Base-by-base conservation (phyloP, 83 land plant species). In the Picea abies region DNA sequence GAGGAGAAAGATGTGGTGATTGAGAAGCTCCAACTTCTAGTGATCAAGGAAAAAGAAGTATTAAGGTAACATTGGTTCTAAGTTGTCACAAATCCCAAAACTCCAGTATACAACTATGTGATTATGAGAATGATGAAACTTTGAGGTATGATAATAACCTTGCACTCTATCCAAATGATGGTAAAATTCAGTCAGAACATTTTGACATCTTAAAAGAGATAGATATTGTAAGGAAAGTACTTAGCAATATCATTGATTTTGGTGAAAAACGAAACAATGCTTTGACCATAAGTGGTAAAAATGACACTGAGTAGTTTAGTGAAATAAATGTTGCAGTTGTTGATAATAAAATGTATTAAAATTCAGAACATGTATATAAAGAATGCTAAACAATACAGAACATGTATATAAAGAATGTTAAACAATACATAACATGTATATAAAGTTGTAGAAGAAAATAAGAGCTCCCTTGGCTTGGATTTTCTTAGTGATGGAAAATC, bases 1-100 rank as follows among this genome's bases (percentile, higher is more conserved):
- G 91, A 85, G 7, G 91, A 87, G 29, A 81, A 89, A 77, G 91
- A 91, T 4, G 86, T 79, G 61, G 86, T 86, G 20, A 80, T 86
- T 12, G 77, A 39, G 26, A 89, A 85, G 83, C 85, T 85, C 79
- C 84, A 85, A 44, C 82, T 58, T 14, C 80, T 89, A 19, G 85
- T 87, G 58, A 69, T 37, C 20, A 83, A 80, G 90, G 93, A 87
- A 35, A 81, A 25, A 44, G 6, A 44, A 44, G 8, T 44, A 6
- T 44, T 44, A 44, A 44, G 47, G 8, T 44, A 44, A 44, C 6
- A 44, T 44, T 44, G 47, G 47, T 44, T 44, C 47, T 44, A 44
- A 44, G 47, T 44, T 44, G 47, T 44, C 47, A 44, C 47, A 44
- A 44, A 39, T 39, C 44, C 44, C 44, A 39, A 39, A 16, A 8